Base-by-base conservation (phyloP, 2,329 filamentous ascomycete species). In the Fusarium chlamydosporum region DNA sequence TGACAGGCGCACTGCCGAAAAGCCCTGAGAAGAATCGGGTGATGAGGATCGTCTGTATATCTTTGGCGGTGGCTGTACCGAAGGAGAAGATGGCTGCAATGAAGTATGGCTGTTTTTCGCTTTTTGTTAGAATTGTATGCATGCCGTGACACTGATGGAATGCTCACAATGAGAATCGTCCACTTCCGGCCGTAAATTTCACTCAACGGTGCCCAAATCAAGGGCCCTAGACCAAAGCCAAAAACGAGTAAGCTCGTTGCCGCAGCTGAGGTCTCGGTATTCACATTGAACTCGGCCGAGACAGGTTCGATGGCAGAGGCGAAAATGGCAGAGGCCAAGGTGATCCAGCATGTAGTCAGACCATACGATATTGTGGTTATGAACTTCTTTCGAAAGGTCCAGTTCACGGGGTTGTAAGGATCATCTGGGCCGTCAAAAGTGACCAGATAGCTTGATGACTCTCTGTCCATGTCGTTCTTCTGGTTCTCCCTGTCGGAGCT, bases 341-440 rank as follows among this genome's bases (percentile, higher is more conserved):
- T 51, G 16, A 56, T 56, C 53, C 54, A 56, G 45, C 45, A 56
- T 20, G 54, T 56, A 3, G 54, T 56, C 7, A 56, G 34, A 4
- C 45, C 54, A 3, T 56, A 56, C 1, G 34, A 27, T n/a, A 56
- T 56, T 1, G 54, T 51, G 7, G 13, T 56, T 9, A 56, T 34
- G 4, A 56, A 56, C 2, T 56, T 56, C 10, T 56, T 51, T 8
- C 35, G 54, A 6, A 56, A 56, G 1, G 35, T 3, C 54, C 54
- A 56, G 8, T 56, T 56, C 5, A 56, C 34, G 0, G 54, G 45
- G 13, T 51, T 51, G 16, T 10, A 20, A 4, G 35, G 54, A 20
- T 56, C 54, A 20, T 56, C 27, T 5, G 45, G 20, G 1, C 35
- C 45, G 11, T 51, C 45, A 2, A 56, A 56, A 6, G 45, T 23